These are phyloP conservation scores for Melastoma malabathricum DNA, from an alignment of 345 rosid species.

Conservation along the genomic window DNA sequence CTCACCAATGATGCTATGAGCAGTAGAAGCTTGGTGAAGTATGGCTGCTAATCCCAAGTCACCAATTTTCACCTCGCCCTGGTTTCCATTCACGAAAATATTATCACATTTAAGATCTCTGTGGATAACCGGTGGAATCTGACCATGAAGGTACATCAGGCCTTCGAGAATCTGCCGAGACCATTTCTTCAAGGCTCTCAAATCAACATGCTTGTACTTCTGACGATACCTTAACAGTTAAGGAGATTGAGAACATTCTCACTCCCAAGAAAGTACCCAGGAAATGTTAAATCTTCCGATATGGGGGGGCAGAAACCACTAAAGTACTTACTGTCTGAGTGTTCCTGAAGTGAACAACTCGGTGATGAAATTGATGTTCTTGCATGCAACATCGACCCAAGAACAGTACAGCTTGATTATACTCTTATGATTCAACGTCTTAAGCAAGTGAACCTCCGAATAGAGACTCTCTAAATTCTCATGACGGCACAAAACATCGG, in stretches of 20 bases:
- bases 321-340: constrained; percentile 51
- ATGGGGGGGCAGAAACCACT: background rate
- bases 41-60: constrained; percentile 82
- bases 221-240: constrained; percentile 50
- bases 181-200: constrained; percentile 89
- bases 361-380: constrained; percentile 81
- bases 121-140: constrained; percentile 82
- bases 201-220: constrained; percentile 79
- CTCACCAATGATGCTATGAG: constrained; percentile 81
- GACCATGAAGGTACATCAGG: constrained; percentile 74
- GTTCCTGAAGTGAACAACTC: constrained; percentile 94
- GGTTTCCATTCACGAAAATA: constrained; percentile 90
- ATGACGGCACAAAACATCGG: constrained; percentile 48
- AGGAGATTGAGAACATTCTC: background rate
- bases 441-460: constrained; percentile 86
- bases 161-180: constrained; percentile 82
- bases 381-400: constrained; percentile 67
- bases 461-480: constrained; percentile 76
- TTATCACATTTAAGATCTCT: constrained; percentile 95
- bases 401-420: constrained; percentile 72
- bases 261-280: no score
- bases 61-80: constrained; percentile 91
- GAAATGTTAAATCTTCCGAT: background rate
- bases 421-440: constrained; percentile 82
- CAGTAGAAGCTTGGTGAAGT: constrained; percentile 55